Percentiles rank a stretch among this genome's conserved stretches.
Evolutionary conservation across 257 asterid species (phyloP).

Genomic region (Primulina eburnea): DNA sequence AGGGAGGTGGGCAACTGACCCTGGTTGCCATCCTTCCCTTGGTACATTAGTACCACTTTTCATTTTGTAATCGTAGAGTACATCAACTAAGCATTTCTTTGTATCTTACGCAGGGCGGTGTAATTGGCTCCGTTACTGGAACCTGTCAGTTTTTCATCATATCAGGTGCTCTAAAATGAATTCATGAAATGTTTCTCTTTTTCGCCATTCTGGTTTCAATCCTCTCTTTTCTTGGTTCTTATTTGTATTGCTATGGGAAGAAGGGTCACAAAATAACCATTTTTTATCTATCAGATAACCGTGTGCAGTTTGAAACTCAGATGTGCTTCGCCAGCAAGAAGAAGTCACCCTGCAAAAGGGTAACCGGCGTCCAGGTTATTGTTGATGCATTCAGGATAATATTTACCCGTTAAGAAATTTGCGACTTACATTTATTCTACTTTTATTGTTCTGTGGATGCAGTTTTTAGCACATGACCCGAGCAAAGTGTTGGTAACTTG

Average conservation of each 20-base stretch:
- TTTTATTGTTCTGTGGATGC: slow-evolving; percentile 26
- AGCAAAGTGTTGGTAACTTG: slow-evolving; percentile 75
- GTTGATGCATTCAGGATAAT: slow-evolving; percentile 14
- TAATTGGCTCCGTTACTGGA: slow-evolving; percentile 74
- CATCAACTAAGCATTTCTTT: slow-evolving; percentile 16
- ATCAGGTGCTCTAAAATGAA: slow-evolving; percentile 49
- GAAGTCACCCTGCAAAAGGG: slow-evolving; percentile 79
- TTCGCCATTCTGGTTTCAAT: not conserved
- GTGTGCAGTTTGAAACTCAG: slow-evolving; percentile 58
- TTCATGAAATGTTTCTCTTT: slow-evolving; percentile 13
- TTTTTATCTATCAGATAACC: slow-evolving; percentile 50
- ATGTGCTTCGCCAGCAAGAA: slow-evolving; percentile 64
- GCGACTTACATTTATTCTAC: not conserved
- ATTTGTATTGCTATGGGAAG: not conserved
- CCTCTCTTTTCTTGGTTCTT: not conserved
- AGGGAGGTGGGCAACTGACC: not conserved
- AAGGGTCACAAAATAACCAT: not conserved
- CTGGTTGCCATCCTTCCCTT: not conserved
- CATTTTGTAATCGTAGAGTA: not conserved
- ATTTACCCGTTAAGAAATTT: slow-evolving; percentile 10
- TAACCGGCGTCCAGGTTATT: slow-evolving; percentile 84
- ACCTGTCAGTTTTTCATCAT: slow-evolving; percentile 60
- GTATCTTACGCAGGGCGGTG: slow-evolving; percentile 60
- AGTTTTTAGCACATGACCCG: slow-evolving; percentile 75
- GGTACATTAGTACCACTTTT: slow-evolving; percentile 5